Conservation (phyloP, 164 flowering plant species). For the Magnolia changhungtana region DNA sequence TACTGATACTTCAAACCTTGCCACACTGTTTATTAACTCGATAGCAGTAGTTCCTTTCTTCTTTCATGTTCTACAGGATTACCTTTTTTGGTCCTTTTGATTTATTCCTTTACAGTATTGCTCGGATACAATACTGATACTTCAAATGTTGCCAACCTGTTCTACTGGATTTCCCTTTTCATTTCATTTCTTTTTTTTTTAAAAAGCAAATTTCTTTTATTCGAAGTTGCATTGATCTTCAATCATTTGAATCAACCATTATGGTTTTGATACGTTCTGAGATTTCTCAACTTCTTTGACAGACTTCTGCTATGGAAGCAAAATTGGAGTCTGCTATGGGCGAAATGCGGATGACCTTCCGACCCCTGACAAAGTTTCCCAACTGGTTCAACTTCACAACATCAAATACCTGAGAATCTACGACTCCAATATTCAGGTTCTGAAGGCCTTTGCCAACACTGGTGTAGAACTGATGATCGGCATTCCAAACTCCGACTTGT, state of each 20-base stretch:
- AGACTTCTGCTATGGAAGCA: constrained; percentile 66
- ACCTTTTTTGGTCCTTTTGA: not conserved
- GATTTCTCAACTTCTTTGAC: constrained; percentile 13
- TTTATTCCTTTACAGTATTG: not conserved
- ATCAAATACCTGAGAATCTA: constrained; percentile 76
- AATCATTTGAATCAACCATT: not conserved
- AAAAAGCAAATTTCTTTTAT: too few species aligned
- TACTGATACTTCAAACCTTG: not conserved
- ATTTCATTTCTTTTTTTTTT: not conserved
- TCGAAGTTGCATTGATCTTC: not conserved
- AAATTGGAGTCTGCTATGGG: constrained; percentile 87
- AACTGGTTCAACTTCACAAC: constrained; percentile 62
- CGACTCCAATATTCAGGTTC: constrained; percentile 81
- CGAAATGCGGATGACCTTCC: constrained; percentile 97
- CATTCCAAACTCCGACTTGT: constrained; percentile 67
- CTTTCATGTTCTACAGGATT: not conserved
- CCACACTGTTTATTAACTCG: not conserved
- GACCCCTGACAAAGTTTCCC: constrained; percentile 76
- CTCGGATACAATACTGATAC: not conserved
- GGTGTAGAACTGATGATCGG: constrained; percentile 86
- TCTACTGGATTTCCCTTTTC: not conserved
- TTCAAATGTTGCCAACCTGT: not conserved
- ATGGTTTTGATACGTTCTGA: not conserved
- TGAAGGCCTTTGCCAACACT: constrained; percentile 87
- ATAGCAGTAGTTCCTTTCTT: too few species aligned